These are phyloP conservation scores for Inosperma sp. DNA, from an alignment of 768 basidiomycete species.

Conservation along the genomic window DNA sequence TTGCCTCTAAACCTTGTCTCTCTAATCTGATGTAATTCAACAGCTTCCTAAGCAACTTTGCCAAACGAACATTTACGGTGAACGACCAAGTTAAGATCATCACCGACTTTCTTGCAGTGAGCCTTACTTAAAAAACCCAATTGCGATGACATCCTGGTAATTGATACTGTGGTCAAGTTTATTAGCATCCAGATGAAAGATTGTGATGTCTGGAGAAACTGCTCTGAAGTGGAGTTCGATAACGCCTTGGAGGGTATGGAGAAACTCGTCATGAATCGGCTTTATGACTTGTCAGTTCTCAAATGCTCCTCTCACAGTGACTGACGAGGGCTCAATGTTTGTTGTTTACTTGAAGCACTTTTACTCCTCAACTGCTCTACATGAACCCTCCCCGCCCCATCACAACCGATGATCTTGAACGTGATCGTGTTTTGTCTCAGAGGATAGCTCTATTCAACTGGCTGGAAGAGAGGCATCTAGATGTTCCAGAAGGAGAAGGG, in stretches of 20 bases:
- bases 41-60: conserved; percentile 91
- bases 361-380: conserved; percentile 77
- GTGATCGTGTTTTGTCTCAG: conserved; percentile 85
- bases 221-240: conserved; percentile 81
- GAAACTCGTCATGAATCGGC: conserved; percentile 97
- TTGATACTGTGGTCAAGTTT: conserved; percentile 50
- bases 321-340: not conserved
- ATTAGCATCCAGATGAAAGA: conserved; percentile 85
- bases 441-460: conserved; percentile 88
- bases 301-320: conserved; percentile 11
- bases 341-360: conserved; percentile 81
- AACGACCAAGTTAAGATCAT: conserved; percentile 94
- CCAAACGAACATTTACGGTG: conserved; percentile 87
- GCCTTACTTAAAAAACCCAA: conserved; percentile 20
- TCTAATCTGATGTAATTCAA: not conserved
- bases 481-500: conserved; percentile 75
- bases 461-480: conserved; percentile 85
- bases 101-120: conserved; percentile 84
- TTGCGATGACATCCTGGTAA: conserved; percentile 13
- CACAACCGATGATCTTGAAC: conserved; percentile 94
- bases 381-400: conserved; percentile 67
- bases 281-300: conserved; percentile 84
- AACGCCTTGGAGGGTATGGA: conserved; percentile 99
- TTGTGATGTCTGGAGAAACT: conserved; percentile 77
- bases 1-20: not conserved